Evolutionary conservation across 2,329 filamentous ascomycete genomes (phyloP).

Genomic region (Alternaria ventricosa): DNA sequence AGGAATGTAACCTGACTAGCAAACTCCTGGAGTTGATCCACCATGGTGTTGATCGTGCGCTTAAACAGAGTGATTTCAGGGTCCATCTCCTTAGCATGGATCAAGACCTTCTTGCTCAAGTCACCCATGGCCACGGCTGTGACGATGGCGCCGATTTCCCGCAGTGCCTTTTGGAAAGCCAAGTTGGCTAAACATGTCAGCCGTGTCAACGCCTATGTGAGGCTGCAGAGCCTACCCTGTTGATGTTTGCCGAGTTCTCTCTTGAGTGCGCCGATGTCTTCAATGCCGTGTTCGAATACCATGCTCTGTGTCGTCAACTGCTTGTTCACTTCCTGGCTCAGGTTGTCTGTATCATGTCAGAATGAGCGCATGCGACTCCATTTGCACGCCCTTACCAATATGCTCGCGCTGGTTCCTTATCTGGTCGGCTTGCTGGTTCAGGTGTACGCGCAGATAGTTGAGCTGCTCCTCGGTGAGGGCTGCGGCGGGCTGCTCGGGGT

Average conservation of each 20-base stretch:
- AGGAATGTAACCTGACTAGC: slow-evolving; percentile 95
- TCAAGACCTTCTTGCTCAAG: slow-evolving; percentile 93
- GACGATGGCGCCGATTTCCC: slow-evolving; percentile 96
- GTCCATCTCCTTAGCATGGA: slow-evolving; percentile 96
- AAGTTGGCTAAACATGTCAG: slow-evolving; percentile 85
- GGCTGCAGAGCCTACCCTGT: slow-evolving; percentile 46
- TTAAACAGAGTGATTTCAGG: slow-evolving; percentile 98
- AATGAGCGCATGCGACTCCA: background rate
- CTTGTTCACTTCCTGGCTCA: slow-evolving; percentile 83
- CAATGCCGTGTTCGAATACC: slow-evolving; percentile 77
- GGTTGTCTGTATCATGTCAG: slow-evolving; percentile 61
- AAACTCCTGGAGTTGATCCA: slow-evolving; percentile 96
- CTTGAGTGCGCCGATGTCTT: slow-evolving; percentile 89
- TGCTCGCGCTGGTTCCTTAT: slow-evolving; percentile 87
- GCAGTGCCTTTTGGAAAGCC: slow-evolving; percentile 95
- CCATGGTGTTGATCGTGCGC: slow-evolving; percentile 98
- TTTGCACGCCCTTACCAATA: slow-evolving; percentile 54
- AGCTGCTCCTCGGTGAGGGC: slow-evolving; percentile 82
- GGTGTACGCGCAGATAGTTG: slow-evolving; percentile 83
- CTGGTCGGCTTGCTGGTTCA: slow-evolving; percentile 91
- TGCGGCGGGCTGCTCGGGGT: slow-evolving; percentile 55
- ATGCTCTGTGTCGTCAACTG: slow-evolving; percentile 85
- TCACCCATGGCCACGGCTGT: slow-evolving; percentile 95
- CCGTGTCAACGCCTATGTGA: slow-evolving; percentile 67
- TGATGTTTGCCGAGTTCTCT: slow-evolving; percentile 96